Evolutionary conservation across 1,139 yeast genomes (phyloP).

Genomic region (Hemisphaericaspora xylanilytica): DNA sequence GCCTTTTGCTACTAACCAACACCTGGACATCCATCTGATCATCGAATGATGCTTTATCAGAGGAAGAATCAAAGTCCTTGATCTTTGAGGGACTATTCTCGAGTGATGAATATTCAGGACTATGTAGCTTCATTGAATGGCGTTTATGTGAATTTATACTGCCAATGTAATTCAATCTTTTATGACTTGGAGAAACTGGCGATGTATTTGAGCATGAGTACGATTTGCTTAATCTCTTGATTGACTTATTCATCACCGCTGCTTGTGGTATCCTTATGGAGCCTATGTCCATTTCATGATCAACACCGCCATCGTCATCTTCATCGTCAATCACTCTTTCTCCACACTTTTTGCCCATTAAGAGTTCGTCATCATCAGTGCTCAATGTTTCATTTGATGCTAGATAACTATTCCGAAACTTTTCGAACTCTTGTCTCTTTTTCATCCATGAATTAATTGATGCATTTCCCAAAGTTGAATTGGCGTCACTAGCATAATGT

Average conservation of each 20-base stretch:
- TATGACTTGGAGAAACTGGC: conserved; percentile 13
- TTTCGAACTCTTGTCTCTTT: conserved; percentile 50
- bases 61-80: conserved; percentile 4
- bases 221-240: conserved; percentile 16
- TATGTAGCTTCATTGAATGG: conserved; percentile 11
- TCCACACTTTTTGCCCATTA: conserved; percentile 1
- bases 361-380: conserved; percentile 9
- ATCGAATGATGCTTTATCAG: conserved; percentile 31
- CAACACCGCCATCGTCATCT: conserved; percentile 3
- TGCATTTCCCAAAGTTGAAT: conserved; percentile 35
- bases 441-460: conserved; percentile 52
- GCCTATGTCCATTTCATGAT: conserved; percentile 1
- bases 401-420: conserved; percentile 26
- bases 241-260: conserved; percentile 8
- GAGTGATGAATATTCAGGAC: conserved; percentile 13
- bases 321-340: conserved; percentile 5
- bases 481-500: conserved; percentile 30
- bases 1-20: conserved; percentile 66
- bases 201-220: conserved; percentile 21
- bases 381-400: conserved; percentile 24
- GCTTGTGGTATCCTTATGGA: conserved; percentile 3
- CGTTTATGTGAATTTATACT: too few relatives aligned
- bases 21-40: conserved; percentile 68
- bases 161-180: conserved; percentile 12
- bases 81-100: conserved; percentile 4